Evolutionary conservation across 176 grass and related monocot species (phyloP), one percentile per base, ranked within the genome.

Genomic region (Microstegium vimineum): DNA sequence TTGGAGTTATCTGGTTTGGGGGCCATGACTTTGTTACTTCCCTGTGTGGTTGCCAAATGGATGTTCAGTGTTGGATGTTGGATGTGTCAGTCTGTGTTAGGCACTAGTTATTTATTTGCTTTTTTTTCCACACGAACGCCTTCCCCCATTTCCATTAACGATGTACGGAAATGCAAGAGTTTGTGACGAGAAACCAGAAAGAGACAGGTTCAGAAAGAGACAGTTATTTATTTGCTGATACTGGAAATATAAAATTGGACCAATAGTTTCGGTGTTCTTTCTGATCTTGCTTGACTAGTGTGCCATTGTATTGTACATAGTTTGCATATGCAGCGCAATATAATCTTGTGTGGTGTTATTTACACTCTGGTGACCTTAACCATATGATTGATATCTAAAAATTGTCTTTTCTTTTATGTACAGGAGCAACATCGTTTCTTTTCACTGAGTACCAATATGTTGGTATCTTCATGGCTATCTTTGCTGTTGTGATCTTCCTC

Each of bases 361-460:
- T 18, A 65, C 16, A 76, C 10, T 43, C 10, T 52, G 5, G 70
- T 35, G 10, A 73, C n/a, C 76, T 75, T 6, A 41, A 31, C 66
- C 32, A 51, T 73, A 52, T 20, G 17, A 80, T 75, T 26, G 40
- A 23, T 76, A 22, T 71, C 38, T 88, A 78, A 85, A 47, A 85
- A 69, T 25, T 13, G 1, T 12, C 31, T 83, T 77, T 46, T 51
- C 31, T 61, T 74, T 46, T 92, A 38, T 80, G 51, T 60, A 28
- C 83, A 89, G 87, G 90, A 81, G 90, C 90, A 63, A 86, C 90
- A 61, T 92, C 90, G 0, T 92, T 92, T 34, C 90, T 92, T 59
- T 86, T 89, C 80, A 89, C 87, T 0, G 87, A 86, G 80, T 92
- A 92, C 56, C 90, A 89, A 47, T 92, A 92, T 84, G 86, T 92